Evolutionary conservation across 805 yeast genomes (phyloP).

Genomic region (Teunomyces pallodes): DNA sequence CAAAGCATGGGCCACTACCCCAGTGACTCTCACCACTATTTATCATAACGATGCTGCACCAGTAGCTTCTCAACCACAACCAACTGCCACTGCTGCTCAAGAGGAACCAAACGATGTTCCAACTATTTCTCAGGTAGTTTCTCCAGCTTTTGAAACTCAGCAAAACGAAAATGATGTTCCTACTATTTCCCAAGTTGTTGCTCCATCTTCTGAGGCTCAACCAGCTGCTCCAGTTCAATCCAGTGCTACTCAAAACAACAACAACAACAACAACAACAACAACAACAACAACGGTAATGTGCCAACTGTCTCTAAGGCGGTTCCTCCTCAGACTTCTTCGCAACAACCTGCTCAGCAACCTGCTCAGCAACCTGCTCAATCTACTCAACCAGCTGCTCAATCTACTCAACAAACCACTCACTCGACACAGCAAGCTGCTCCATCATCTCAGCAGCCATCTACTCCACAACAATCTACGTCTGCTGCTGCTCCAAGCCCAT

Average conservation of each 20-base stretch:
- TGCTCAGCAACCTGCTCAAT: conserved; percentile 7
- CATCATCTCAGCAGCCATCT: conserved; percentile 11
- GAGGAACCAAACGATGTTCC: conserved; percentile 26
- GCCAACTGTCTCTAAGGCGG: neutral
- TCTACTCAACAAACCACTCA: neutral
- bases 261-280: neutral
- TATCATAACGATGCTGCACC: conserved; percentile 10
- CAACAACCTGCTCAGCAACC: neutral
- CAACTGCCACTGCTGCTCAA: neutral
- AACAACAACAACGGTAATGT: neutral
- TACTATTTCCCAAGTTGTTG: conserved; percentile 3
- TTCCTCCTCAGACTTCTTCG: neutral
- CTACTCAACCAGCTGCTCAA: conserved; percentile 2
- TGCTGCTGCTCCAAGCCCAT: conserved; percentile 10
- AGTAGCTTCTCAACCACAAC: conserved; percentile 10
- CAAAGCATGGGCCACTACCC: conserved; percentile 30
- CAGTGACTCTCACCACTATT: conserved; percentile 34
- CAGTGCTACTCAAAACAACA: neutral
- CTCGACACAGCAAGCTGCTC: conserved; percentile 3
- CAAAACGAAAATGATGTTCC: conserved; percentile 13
- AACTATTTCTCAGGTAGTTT: conserved; percentile 14
- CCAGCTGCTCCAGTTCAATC: neutral
- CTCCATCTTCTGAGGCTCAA: neutral
- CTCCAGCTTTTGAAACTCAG: conserved; percentile 16
- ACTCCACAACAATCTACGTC: conserved; percentile 6